phyloP scores from a whole-genome alignment of 768 basidiomycete species.

The Naganishia kalamii region DNA sequence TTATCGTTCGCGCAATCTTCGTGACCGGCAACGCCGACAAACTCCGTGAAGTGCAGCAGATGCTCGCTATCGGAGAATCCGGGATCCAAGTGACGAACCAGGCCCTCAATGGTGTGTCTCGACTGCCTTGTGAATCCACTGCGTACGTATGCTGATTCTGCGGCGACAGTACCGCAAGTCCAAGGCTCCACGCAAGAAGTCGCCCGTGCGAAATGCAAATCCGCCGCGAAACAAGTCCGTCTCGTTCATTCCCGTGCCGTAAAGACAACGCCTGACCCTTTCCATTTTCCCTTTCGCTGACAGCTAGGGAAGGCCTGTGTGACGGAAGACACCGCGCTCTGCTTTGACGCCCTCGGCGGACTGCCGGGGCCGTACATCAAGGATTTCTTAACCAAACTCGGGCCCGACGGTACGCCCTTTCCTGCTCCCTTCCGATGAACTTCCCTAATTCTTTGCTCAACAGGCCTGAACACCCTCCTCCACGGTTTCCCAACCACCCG shows the following conservation, averaged over 20 bases:
- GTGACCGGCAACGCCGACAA: slow-evolving; percentile 94
- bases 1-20: slow-evolving; percentile 64
- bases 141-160: background rate
- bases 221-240: slow-evolving; percentile 72
- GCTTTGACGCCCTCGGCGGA: slow-evolving; percentile 78
- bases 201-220: slow-evolving; percentile 74
- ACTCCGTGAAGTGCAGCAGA: slow-evolving; percentile 75
- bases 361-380: slow-evolving; percentile 98
- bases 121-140: slow-evolving; percentile 25
- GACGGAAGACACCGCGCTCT: slow-evolving; percentile 80
- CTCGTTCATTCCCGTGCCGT: background rate
- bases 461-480: slow-evolving; percentile 75
- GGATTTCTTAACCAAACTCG: slow-evolving; percentile 72
- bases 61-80: slow-evolving; percentile 58
- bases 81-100: slow-evolving; percentile 71
- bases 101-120: slow-evolving; percentile 66
- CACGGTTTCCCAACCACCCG: slow-evolving; percentile 67
- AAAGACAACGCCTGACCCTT: background rate
- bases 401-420: slow-evolving; percentile 63
- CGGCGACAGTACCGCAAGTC: slow-evolving; percentile 67
- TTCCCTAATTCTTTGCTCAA: background rate
- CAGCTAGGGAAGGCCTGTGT: slow-evolving; percentile 43
- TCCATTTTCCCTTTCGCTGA: background rate
- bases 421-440: background rate
- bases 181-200: slow-evolving; percentile 91